Evolutionary conservation across 371 early-diverging fungal genomes (phyloP).

Genomic region (Circinella umbellata): DNA sequence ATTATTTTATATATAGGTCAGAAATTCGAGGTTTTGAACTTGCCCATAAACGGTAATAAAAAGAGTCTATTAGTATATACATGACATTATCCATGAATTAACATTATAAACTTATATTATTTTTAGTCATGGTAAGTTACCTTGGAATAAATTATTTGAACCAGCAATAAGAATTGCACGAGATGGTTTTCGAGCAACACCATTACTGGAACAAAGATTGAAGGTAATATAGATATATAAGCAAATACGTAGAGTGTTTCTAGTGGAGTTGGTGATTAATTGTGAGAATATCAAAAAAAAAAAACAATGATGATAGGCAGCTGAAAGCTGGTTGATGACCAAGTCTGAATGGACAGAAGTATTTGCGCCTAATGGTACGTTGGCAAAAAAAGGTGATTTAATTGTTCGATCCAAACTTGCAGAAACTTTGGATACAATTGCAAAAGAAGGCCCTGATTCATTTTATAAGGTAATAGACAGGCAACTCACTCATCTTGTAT

Average conservation of each 20-base stretch:
- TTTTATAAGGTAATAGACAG: constrained; percentile 76
- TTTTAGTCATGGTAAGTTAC: constrained; percentile 74
- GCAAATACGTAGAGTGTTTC: no score
- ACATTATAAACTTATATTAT: no score
- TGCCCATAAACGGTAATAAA: constrained; percentile 70
- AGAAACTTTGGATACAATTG: constrained; percentile 80
- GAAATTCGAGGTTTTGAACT: constrained; percentile 88
- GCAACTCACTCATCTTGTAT: no score
- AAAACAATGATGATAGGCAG: constrained; percentile 19
- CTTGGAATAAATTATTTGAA: constrained; percentile 87
- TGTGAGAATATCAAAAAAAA: constrained; percentile 1
- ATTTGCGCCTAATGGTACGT: constrained; percentile 74
- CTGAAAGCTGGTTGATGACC: constrained; percentile 39
- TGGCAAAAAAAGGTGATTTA: constrained; percentile 71
- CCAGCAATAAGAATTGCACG: constrained; percentile 82
- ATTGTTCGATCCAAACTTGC: constrained; percentile 79
- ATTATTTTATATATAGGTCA: constrained; percentile 52
- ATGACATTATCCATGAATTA: no score
- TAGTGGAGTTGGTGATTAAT: neutral
- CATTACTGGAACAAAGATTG: constrained; percentile 63
- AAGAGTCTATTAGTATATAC: neutral
- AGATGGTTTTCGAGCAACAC: constrained; percentile 78
- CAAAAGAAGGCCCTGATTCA: constrained; percentile 78
- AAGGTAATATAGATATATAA: constrained; percentile 26
- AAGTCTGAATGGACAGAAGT: constrained; percentile 47